Conservation (phyloP, 805 yeast genomes). For the Dipodascopsis tothii region DNA sequence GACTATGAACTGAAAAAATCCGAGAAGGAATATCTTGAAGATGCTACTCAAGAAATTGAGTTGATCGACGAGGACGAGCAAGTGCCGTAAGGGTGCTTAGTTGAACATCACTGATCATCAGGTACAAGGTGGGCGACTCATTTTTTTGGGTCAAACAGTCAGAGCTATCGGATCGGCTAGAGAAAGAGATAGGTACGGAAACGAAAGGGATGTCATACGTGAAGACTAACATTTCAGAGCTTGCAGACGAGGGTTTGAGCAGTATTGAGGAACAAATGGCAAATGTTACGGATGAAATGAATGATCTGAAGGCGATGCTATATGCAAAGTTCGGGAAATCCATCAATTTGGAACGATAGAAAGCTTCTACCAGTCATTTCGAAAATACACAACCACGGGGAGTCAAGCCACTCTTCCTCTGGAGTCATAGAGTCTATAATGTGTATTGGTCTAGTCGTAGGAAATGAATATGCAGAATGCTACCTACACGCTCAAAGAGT, state of each 20-base stretch:
- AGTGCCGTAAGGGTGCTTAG: conserved; percentile 24
- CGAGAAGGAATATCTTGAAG: conserved; percentile 85
- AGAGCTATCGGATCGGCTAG: conserved; percentile 62
- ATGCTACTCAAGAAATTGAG: conserved; percentile 76
- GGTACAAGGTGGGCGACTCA: conserved; percentile 69
- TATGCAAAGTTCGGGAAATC: conserved; percentile 86
- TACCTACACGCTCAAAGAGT: too few relatives aligned
- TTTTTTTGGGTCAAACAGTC: conserved; percentile 64
- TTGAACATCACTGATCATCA: not conserved
- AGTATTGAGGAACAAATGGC: conserved; percentile 43
- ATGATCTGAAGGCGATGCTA: conserved; percentile 57
- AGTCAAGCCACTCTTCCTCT: too few relatives aligned
- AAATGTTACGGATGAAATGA: conserved; percentile 47
- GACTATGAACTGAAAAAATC: conserved; percentile 45
- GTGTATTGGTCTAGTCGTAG: too few relatives aligned
- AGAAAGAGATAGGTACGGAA: conserved; percentile 44
- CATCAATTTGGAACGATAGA: conserved; percentile 74
- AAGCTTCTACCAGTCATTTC: too few relatives aligned
- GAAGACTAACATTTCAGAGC: conserved; percentile 22
- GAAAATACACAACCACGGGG: too few relatives aligned
- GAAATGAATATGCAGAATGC: too few relatives aligned
- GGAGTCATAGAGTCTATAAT: too few relatives aligned
- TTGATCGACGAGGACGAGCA: conserved; percentile 55
- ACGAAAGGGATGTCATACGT: not conserved
- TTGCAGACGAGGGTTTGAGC: conserved; percentile 45